Base-by-base conservation (phyloP, 257 asterid genomes). In the Salvia hispanica region DNA sequence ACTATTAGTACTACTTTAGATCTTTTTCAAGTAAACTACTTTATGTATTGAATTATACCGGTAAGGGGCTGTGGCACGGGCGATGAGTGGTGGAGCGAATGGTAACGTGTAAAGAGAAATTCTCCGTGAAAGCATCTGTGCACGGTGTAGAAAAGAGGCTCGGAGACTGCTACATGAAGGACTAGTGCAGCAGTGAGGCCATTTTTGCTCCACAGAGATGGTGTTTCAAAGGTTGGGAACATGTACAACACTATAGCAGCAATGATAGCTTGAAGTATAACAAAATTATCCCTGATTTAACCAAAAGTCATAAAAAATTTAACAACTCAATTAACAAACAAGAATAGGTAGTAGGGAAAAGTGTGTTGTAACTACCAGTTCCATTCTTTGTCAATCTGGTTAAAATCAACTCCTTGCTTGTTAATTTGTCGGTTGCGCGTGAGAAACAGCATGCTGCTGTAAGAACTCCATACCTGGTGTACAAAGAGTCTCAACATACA, bases 371-470 rank as follows among this genome's bases (percentile, higher is more conserved):
- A 40, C 51, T 80, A 91, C 98, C 98, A 91, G 36, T 89, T 74
- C 92, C 96, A 88, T 76, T 92, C 98, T 25, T 59, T 50, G 79
- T 92, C 98, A 73, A 92, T 92, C 87, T 92, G 98, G 48, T 84
- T 74, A 64, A 89, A 92, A 48, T 72, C 95, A 25, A 84, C 81
- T 3, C 97, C 98, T 81, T 78, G 65, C 77, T 84, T 83, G 69
- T 77, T 33, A 74, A 92, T 89, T 28, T 76, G 74, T 6, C 89
- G 93, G 68, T 84, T 92, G 36, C 97, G 86, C 0, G 81, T 88
- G 2, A 87, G 72, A 44, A 89, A 92, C 8, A 87, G 80, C 96
- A 86, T 88, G 69, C 81, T 89, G 78, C 85, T 74, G 72, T 76
- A 89, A 69, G 89, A 74, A 16, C 81, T 73, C 95, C 96, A 92